Conservation (phyloP, 805 yeast genomes). For the Lipomyces chichibuensis region DNA sequence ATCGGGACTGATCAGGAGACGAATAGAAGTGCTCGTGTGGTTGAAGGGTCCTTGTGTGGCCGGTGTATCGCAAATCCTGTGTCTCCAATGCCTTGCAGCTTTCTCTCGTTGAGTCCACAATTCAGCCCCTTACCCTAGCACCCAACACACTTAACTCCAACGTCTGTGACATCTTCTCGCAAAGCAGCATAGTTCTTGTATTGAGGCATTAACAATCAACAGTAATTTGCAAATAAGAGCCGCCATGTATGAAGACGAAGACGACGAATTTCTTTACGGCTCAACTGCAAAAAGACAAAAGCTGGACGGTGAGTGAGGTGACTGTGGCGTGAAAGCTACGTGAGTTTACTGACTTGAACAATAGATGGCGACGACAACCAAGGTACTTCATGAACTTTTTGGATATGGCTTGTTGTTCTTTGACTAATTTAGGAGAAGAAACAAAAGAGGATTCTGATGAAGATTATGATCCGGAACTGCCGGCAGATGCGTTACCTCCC, state of each 20-base stretch:
- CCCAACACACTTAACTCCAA: not conserved
- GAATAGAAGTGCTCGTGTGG: not conserved
- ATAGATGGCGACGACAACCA: constrained; percentile 1
- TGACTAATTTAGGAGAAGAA: not conserved
- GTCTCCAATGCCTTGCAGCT: not conserved
- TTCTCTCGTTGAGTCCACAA: not conserved
- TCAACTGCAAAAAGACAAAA: constrained; percentile 44
- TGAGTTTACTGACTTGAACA: not conserved
- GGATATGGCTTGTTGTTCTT: not conserved
- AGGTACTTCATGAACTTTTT: not conserved
- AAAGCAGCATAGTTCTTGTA: not conserved
- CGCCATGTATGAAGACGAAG: constrained; percentile 54
- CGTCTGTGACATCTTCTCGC: not conserved
- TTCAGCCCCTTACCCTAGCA: not conserved
- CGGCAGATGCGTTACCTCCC: constrained; percentile 2
- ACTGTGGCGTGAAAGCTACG: not conserved
- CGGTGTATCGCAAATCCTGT: not conserved
- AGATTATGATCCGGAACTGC: constrained; percentile 5
- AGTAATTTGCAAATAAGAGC: not conserved
- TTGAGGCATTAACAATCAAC: not conserved
- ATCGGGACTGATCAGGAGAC: constrained; percentile 34
- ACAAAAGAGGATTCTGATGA: not conserved
- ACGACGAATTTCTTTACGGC: constrained; percentile 69
- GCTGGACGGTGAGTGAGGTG: constrained; percentile 26
- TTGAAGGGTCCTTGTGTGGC: not conserved